Evolutionary conservation across 2,329 filamentous ascomycete genomes (phyloP).

Genomic region (Diaporthe citri): DNA sequence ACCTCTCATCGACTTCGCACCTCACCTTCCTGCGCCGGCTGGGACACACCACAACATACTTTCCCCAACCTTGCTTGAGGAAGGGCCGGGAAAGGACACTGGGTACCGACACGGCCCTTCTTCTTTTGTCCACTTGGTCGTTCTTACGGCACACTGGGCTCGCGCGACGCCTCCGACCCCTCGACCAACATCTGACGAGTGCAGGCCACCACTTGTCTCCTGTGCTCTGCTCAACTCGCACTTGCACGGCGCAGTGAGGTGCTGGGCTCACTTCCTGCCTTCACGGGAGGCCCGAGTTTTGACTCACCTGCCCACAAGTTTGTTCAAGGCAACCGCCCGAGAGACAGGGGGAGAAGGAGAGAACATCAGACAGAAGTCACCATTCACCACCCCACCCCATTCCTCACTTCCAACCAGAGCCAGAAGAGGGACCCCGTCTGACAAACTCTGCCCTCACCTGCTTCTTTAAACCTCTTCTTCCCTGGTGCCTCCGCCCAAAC

Average conservation of each 20-base stretch:
- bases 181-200: slow-evolving; percentile 10
- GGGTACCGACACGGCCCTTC: not conserved
- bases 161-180: not conserved
- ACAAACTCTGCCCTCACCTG: not conserved
- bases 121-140: not conserved
- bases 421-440: slow-evolving; percentile 4
- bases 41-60: not conserved
- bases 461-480: not conserved
- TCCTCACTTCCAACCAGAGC: not conserved
- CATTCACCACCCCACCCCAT: not conserved
- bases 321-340: not conserved
- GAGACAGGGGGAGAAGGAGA: not conserved
- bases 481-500: not conserved
- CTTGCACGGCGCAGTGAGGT: not conserved
- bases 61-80: not conserved
- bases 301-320: not conserved
- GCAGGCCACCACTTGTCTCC: not conserved
- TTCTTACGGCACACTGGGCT: not conserved
- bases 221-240: not conserved
- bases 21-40: not conserved
- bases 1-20: not conserved
- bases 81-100: not conserved
- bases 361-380: slow-evolving; percentile 1
- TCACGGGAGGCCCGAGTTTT: not conserved
- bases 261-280: not conserved